These are phyloP conservation scores for Xylaria intraflava DNA, from an alignment of 495 filamentous ascomycete species.

Conservation along the genomic window DNA sequence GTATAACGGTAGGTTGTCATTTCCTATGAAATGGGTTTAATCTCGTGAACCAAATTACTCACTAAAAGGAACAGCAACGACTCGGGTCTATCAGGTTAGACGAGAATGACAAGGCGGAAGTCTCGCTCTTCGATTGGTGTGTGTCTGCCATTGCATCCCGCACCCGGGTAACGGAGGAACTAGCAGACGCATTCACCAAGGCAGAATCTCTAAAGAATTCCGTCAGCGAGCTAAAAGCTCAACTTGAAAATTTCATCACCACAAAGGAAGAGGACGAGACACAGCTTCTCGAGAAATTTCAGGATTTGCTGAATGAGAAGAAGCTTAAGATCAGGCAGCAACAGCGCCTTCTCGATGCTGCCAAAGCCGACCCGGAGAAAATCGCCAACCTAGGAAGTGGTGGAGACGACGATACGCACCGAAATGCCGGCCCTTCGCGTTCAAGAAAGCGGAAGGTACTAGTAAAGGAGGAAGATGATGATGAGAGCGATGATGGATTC, in stretches of 20 bases:
- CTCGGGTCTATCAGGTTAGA: conserved; percentile 60
- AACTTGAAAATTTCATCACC: conserved; percentile 58
- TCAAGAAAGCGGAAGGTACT: conserved; percentile 45
- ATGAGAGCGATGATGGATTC: conserved; percentile 39
- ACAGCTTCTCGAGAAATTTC: conserved; percentile 64
- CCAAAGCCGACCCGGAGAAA: conserved; percentile 47
- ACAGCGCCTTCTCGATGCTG: conserved; percentile 58
- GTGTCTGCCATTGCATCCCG: conserved; percentile 32
- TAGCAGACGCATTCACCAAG: conserved; percentile 38
- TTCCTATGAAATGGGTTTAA: neutral
- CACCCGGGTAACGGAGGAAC: conserved; percentile 30
- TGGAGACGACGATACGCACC: conserved; percentile 11
- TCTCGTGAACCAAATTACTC: conserved; percentile 1
- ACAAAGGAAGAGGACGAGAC: conserved; percentile 64
- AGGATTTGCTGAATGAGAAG: conserved; percentile 71
- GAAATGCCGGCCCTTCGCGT: conserved; percentile 28
- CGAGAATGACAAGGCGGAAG: conserved; percentile 55
- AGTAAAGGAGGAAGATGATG: conserved; percentile 37
- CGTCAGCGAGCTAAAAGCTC: conserved; percentile 42
- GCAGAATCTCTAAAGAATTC: conserved; percentile 43
- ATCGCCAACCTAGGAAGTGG: conserved; percentile 18
- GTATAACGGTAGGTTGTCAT: conserved; percentile 36
- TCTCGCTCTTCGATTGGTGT: conserved; percentile 71
- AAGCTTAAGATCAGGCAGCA: conserved; percentile 88
- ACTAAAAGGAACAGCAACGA: conserved; percentile 47